phyloP scores from a whole-genome alignment of 306 rosid genomes.

The Sophora flavescens region DNA sequence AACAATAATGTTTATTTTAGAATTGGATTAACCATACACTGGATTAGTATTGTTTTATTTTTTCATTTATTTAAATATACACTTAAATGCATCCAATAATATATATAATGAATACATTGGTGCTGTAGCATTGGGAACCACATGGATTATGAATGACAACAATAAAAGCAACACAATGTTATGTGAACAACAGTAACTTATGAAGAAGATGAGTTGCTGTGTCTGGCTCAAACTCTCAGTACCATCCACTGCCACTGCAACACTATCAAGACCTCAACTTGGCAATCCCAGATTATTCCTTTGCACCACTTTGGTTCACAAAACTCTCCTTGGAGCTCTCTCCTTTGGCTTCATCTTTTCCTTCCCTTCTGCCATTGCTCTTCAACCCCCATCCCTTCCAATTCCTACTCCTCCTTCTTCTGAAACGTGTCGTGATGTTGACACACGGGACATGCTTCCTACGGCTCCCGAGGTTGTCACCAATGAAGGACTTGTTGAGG shows the following conservation, averaged over 20 bases:
- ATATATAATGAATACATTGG: too few relatives aligned
- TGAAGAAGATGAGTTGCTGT: conserved; percentile 36
- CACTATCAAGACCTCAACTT: conserved; percentile 18
- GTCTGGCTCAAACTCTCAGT: conserved; percentile 39
- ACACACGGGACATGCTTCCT: conserved; percentile 41
- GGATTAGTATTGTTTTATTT: too few relatives aligned
- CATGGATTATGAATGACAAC: neutral
- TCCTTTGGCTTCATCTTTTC: conserved; percentile 47
- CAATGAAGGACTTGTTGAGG: conserved; percentile 81
- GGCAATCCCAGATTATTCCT: neutral
- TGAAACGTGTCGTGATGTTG: conserved; percentile 62
- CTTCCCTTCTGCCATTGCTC: conserved; percentile 31
- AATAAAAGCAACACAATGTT: neutral
- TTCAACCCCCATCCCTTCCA: neutral
- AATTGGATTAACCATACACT: too few relatives aligned
- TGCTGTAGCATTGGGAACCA: neutral
- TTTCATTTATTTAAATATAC: too few relatives aligned
- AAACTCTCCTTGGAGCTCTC: conserved; percentile 38
- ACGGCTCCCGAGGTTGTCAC: conserved; percentile 54
- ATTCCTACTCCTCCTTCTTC: conserved; percentile 28
- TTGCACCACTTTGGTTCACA: conserved; percentile 1
- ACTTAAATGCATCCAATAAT: too few relatives aligned
- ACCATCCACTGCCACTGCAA: neutral
- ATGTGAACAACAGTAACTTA: neutral
- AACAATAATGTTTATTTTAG: too few relatives aligned